Percentiles rank a stretch among this genome's conserved stretches.
Conservation (phyloP, 2,329 filamentous ascomycete species). For the Verticillium dahliae region DNA sequence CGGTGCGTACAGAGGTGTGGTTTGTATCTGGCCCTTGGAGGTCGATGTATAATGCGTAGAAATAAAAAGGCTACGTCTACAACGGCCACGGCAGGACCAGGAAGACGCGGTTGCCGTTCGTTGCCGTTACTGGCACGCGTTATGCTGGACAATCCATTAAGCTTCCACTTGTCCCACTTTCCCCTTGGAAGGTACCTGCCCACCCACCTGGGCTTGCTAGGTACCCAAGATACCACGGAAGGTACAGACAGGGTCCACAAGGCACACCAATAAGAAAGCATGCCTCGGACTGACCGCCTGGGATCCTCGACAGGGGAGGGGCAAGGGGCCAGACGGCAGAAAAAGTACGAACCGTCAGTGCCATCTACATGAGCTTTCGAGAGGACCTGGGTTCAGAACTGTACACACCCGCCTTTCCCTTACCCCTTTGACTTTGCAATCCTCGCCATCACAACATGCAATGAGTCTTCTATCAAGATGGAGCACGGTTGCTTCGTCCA, state of each 20-base stretch:
- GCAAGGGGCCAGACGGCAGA: constrained; percentile 4
- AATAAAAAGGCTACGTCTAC: not conserved
- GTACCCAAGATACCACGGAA: not conserved
- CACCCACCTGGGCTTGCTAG: not conserved
- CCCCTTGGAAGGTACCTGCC: no score
- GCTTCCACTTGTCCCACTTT: not conserved
- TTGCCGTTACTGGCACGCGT: not conserved
- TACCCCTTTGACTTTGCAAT: not conserved
- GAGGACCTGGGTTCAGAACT: not conserved
- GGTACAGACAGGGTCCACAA: not conserved
- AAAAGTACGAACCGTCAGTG: constrained; percentile 4
- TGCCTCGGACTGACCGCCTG: constrained; percentile 3
- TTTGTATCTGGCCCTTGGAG: no score
- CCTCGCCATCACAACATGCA: constrained; percentile 5
- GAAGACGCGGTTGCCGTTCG: not conserved
- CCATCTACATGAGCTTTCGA: not conserved
- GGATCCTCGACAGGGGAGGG: not conserved
- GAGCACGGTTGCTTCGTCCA: constrained; percentile 4
- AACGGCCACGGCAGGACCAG: not conserved
- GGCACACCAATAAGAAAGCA: not conserved
- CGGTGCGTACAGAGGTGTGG: no score
- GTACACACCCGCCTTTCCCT: not conserved
- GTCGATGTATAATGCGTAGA: no score
- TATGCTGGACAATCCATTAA: not conserved
- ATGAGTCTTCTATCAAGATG: constrained; percentile 11